These are phyloP conservation scores for Verticillium nubilum DNA, from an alignment of 2,329 filamentous ascomycete species.

Conservation along the genomic window DNA sequence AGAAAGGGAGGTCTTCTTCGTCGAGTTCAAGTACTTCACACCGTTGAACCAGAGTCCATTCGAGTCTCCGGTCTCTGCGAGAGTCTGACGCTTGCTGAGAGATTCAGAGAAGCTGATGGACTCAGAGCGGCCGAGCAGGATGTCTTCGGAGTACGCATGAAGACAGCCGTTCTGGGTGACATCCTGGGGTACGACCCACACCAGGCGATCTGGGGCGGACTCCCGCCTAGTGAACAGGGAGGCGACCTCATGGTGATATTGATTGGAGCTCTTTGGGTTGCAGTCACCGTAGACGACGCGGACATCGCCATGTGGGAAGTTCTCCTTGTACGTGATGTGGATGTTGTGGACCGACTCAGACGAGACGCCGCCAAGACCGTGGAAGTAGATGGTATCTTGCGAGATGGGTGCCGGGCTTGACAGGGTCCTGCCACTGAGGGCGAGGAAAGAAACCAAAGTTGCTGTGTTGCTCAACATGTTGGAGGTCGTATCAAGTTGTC, in stretches of 20 bases:
- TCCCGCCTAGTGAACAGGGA: constrained; percentile 6
- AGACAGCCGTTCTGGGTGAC: constrained; percentile 1
- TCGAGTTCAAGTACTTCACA: constrained; percentile 33
- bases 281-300: constrained; percentile 16
- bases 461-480: constrained; percentile 1
- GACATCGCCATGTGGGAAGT: constrained; percentile 9
- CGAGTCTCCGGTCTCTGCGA: constrained; percentile 11
- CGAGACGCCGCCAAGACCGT: neutral
- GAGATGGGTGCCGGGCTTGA: neutral
- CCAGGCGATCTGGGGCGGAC: constrained; percentile 13
- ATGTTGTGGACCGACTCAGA: constrained; percentile 11
- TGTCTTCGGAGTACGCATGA: neutral
- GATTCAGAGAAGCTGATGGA: neutral
- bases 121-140: neutral
- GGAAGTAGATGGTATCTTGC: constrained; percentile 3
- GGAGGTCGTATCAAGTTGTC: neutral
- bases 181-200: constrained; percentile 15
- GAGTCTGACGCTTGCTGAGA: neutral
- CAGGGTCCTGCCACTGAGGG: neutral
- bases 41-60: constrained; percentile 2
- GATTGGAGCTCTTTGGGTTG: constrained; percentile 8
- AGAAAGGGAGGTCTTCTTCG: constrained; percentile 43
- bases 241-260: constrained; percentile 12
- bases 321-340: constrained; percentile 13
- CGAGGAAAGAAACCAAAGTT: neutral